Conservation (phyloP, 257 asterid genomes). For the Petunia axillaris region DNA sequence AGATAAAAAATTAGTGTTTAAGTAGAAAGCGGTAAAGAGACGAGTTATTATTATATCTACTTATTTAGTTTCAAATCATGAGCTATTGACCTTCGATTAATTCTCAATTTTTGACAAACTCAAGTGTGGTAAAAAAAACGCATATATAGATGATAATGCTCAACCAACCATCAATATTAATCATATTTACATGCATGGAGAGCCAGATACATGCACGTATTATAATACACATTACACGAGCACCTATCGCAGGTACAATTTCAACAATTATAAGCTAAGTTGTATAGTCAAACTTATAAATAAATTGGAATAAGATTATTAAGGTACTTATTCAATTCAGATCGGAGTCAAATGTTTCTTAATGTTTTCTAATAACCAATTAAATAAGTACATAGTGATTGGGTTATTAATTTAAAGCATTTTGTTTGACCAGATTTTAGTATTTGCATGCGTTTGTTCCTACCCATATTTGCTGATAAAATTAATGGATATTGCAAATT, state of each 20-base stretch:
- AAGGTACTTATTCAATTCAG: background rate
- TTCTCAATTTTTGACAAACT: background rate
- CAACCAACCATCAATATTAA: background rate
- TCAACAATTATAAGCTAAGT: background rate
- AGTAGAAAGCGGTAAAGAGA: too few species aligned
- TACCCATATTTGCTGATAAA: background rate
- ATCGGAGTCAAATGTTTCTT: background rate
- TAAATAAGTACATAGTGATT: background rate
- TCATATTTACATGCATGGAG: conserved; percentile 15
- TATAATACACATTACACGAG: background rate
- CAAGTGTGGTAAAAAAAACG: background rate
- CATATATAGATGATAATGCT: background rate
- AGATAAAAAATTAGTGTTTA: too few species aligned
- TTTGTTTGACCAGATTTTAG: background rate
- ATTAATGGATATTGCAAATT: background rate
- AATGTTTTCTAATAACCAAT: background rate
- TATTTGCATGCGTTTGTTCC: background rate
- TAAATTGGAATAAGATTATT: background rate
- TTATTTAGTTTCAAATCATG: too few species aligned
- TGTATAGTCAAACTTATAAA: background rate
- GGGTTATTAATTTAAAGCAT: background rate
- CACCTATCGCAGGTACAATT: conserved; percentile 6
- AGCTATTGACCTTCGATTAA: too few species aligned
- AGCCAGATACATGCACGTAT: conserved; percentile 4
- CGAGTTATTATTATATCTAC: too few species aligned